Base-by-base conservation (phyloP, 495 filamentous ascomycete species). In the Neurospora tetrasperma region DNA sequence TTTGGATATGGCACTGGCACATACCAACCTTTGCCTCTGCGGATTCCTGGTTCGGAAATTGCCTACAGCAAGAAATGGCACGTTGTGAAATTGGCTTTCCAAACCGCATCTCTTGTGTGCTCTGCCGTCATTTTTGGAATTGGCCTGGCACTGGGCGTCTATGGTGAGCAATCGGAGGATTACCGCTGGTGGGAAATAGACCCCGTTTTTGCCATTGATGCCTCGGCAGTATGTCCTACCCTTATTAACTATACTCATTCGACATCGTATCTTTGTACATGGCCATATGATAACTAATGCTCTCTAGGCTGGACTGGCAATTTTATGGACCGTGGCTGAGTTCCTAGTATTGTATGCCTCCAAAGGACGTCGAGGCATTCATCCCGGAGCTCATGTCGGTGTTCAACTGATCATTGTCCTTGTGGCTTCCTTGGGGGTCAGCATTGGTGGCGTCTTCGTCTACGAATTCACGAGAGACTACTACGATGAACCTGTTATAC, bases 331-430 rank as follows among this genome's bases (percentile, higher is more conserved):
- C 20, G 54, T 73, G 10, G 71, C 79, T 48, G 83, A 86, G 62
- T 69, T 83, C 16, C 74, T 85, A 43, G 79, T 73, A 5, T 76
- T 76, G 11, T 75, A 68, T 23, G 42, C 77, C 14, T 79, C 79
- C 16, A 35, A 62, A 31, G 73, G 74, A 38, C 76, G 77, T 12
- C 69, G 75, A 5, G 79, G 78, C 38, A 80, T 83, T 69, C 82
- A 82, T 69, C 82, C 82, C 2, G 82, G 82, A 12, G 77, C 76
- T 16, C 81, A 82, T 46, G 79, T 85, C 72, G 80, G 73, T 69
- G 69, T 82, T 27, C 78, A 83, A 59, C 80, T 83, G 35, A 48
- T 83, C 71, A 78, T 83, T 70, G 80, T 76, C 71, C 23, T 78
- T 12, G 41, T 75, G 3, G 74, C 72, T 6, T 1, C 78, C 27